A percentile compares a stretch with the other conserved stretches of the same genome.
Evolutionary conservation across 768 basidiomycete species (phyloP).

Genomic region (Trametes coccinea): DNA sequence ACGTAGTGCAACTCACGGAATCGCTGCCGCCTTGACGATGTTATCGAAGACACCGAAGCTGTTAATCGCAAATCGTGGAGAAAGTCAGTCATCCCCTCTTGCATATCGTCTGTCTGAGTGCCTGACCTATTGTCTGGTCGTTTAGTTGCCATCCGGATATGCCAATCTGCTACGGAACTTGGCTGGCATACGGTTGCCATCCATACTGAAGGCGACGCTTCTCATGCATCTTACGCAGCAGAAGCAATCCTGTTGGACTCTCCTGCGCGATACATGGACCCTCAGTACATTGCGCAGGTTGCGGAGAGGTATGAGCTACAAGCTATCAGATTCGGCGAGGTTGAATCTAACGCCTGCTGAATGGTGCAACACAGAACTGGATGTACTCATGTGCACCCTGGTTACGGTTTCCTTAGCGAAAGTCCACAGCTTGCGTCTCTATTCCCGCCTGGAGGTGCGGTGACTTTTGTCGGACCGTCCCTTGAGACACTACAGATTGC

Average conservation of each 20-base stretch:
- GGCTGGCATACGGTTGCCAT: constrained; percentile 33
- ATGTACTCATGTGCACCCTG: constrained; percentile 35
- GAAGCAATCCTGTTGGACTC: constrained; percentile 26
- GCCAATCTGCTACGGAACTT: constrained; percentile 30
- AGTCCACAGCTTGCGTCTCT: constrained; percentile 31
- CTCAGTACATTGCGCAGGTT: constrained; percentile 25
- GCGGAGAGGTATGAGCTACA: neutral
- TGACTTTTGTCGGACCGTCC: constrained; percentile 32
- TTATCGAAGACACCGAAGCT: constrained; percentile 12
- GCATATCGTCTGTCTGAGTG: neutral
- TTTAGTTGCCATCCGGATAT: constrained; percentile 34
- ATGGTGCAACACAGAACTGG: neutral
- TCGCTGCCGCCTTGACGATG: neutral
- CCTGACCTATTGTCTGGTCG: neutral
- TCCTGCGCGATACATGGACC: constrained; percentile 18
- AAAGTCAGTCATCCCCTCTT: constrained; percentile 30
- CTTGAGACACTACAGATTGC: constrained; percentile 26
- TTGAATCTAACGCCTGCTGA: no score
- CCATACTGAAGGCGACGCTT: constrained; percentile 30
- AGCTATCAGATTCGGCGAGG: no score
- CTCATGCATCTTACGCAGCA: constrained; percentile 30
- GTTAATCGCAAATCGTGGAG: constrained; percentile 39
- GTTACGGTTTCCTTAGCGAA: constrained; percentile 33
- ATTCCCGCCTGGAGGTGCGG: constrained; percentile 25
- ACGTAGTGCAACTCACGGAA: no score